Base-by-base conservation (phyloP, 495 filamentous ascomycete species). In the Penicillium lividum region DNA sequence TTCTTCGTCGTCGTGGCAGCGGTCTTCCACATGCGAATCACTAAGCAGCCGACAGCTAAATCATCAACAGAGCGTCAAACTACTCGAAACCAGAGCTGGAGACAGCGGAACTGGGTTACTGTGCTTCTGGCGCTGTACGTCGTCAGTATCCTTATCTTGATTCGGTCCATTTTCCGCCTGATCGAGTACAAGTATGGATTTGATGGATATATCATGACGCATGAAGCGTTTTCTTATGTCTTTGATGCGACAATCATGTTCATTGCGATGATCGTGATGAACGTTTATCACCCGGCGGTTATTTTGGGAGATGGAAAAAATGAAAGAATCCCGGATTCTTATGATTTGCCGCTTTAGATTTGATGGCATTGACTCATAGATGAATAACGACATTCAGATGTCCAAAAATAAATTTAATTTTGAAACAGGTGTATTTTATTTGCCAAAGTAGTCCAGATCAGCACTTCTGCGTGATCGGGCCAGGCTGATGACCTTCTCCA, bases 201-300 rank as follows among this genome's bases (percentile, higher is more conserved):
- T 33, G 61, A 71, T 18, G 85, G 86, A 9, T 77, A 70, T 60
- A 49, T 82, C 27, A 63, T 86, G 56, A 66, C 58, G 1, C 77
- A 84, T 54, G 87, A 90, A 72, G 77, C 73, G 53, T 82, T 80
- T 60, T 58, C 88, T 55, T 89, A 88, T 66, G 60, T 85, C 11
- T 89, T 89, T 60, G 88, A 91, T 67, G 69, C 77, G 25, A 27
- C 76, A 36, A 65, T 84, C 47, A 89, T 90, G 86, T 60, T 83
- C 29, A 8, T 66, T 2, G 82, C 80, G 18, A 80, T 83, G 71
- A 64, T 79, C 0, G 56, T 83, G 1, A 83, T 87, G 66, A 81
- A 76, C 56, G 44, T 75, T 10, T 69, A 64, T 28, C 69, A 74
- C 43, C 71, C 71, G 1, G 68, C 66, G 7, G 61, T 48, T 22